Evolutionary conservation across 495 filamentous ascomycete species (phyloP), one percentile per base, ranked within the genome.

Genomic region (Neurospora discreta): DNA sequence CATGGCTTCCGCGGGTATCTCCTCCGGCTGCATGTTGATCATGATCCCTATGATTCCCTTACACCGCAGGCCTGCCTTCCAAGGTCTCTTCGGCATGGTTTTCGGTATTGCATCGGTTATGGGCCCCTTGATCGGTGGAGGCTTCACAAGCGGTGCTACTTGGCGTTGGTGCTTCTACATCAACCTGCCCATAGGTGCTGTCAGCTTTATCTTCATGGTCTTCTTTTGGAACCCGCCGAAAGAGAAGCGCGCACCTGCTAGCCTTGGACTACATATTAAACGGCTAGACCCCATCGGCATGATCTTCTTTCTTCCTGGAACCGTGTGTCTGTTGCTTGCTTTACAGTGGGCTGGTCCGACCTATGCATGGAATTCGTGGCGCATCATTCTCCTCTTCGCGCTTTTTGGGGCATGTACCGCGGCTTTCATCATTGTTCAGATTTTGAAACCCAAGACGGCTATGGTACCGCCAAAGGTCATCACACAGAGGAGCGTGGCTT

Each of bases 281-380:
- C 84, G 85, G 2, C 81, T 97, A 41, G 93, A 97, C 78, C 85
- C 90, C 5, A 77, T 89, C 8, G 94, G 93, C 8, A 91, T 89
- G 11, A 8, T 87, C 3, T 82, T 92, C 77, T 91, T 97, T 77
- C 76, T 97, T 9, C 92, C 93, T 1, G 86, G 85, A 11, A 86
- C 93, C 26, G 84, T 95, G 69, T 90, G 87, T 72, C 83, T 95
- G 5, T 78, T 97, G 39, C 83, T 96, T 1, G 93, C 93, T 0
- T 82, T 97, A 39, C 92, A 97, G 78, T 97, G 94, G 93, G 93
- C 91, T 69, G 93, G 93, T 0, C 88, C 87, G 11, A 88, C 83
- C 39, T 93, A 93, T 73, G 78, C 79, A 1, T 96, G 93, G 93
- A 77, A 75, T 26, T 85, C 84, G 70, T 89, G 85, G 77, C 88